Evolutionary conservation across 2,329 filamentous ascomycete species (phyloP).

Genomic region (Eutypa lata): DNA sequence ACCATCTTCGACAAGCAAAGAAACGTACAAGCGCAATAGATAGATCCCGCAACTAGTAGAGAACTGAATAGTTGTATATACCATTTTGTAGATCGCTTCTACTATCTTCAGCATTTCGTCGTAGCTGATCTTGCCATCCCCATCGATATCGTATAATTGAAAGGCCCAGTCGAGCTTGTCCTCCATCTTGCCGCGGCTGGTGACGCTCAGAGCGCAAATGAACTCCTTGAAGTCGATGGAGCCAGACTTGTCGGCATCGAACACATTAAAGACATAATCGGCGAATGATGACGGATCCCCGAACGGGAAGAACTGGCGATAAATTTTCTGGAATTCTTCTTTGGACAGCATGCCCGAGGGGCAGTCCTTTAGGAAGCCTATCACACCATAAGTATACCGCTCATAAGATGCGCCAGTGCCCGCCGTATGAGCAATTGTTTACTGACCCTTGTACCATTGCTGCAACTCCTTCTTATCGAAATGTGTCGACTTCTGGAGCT

Average conservation of each 20-base stretch:
- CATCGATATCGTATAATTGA: conserved; percentile 98
- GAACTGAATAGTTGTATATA: conserved; percentile 36
- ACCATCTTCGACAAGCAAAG: conserved; percentile 2
- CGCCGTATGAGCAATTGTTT: background rate
- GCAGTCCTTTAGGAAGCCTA: conserved; percentile 97
- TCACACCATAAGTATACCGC: conserved; percentile 4
- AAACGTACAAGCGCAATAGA: background rate
- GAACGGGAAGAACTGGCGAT: conserved; percentile 98
- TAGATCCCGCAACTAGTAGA: background rate
- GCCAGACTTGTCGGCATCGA: conserved; percentile 94
- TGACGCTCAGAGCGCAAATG: conserved; percentile 96
- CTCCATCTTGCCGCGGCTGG: conserved; percentile 96
- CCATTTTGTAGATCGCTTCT: conserved; percentile 99
- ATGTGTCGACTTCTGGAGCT: conserved; percentile 94
- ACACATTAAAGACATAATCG: conserved; percentile 99
- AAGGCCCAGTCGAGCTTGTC: conserved; percentile 99
- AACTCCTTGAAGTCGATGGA: conserved; percentile 99
- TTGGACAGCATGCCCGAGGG: conserved; percentile 95
- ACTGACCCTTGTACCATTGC: conserved; percentile 98
- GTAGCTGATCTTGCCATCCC: conserved; percentile 98
- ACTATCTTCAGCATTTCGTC: conserved; percentile 99
- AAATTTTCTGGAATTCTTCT: conserved; percentile 99
- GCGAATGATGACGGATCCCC: conserved; percentile 96
- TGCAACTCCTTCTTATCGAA: conserved; percentile 99
- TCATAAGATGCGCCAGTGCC: background rate